phyloP scores from a whole-genome alignment of 2,329 filamentous ascomycete species.

The Knufia petricola region DNA sequence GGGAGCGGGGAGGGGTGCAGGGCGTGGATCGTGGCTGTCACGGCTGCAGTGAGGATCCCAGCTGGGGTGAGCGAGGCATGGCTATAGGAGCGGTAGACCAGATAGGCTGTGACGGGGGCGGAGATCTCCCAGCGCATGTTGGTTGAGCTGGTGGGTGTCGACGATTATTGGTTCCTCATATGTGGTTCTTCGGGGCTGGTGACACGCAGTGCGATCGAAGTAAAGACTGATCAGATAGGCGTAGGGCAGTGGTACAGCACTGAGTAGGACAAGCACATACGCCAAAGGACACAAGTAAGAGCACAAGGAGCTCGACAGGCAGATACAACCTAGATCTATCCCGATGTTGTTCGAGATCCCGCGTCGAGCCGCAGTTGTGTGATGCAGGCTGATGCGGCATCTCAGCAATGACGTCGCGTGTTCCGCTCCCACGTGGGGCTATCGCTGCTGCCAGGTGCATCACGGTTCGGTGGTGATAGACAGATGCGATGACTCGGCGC shows the following conservation, averaged over 20 bases:
- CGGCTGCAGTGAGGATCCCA: conserved; percentile 60
- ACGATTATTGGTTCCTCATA: not conserved
- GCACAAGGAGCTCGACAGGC: not conserved
- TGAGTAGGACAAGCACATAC: no score
- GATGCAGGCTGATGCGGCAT: no score
- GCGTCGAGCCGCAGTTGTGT: not conserved
- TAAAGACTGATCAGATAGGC: not conserved
- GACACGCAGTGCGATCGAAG: no score
- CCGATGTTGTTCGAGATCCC: not conserved
- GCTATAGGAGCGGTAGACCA: conserved; percentile 59
- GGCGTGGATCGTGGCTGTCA: conserved; percentile 72
- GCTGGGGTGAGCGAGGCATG: conserved; percentile 68
- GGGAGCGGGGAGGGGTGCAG: conserved; percentile 90
- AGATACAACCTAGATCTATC: not conserved
- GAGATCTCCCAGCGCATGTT: conserved; percentile 37
- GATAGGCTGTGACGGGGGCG: conserved; percentile 41
- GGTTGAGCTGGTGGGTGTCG: not conserved
- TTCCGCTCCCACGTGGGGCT: not conserved
- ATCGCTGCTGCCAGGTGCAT: no score
- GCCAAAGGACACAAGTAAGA: not conserved
- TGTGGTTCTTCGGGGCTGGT: no score
- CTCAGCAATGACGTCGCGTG: no score
- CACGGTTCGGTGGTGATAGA: no score
- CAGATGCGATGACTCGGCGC: no score
- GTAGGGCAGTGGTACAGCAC: not conserved